These are phyloP conservation scores for Mycena chlorophos DNA, from an alignment of 768 basidiomycete species.

Conservation along the genomic window DNA sequence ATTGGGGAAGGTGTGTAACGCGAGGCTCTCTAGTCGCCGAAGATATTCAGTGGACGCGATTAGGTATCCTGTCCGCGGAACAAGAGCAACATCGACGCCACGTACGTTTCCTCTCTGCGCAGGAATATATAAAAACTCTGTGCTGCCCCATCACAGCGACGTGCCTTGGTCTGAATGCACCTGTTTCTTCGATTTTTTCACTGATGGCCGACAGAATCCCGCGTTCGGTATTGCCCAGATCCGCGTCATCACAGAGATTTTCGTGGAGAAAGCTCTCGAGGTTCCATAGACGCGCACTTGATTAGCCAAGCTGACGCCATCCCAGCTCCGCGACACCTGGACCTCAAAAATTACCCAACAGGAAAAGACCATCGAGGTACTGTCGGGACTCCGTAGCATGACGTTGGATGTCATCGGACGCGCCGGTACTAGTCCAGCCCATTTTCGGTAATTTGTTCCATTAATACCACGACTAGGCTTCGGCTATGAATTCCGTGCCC, in stretches of 20 bases:
- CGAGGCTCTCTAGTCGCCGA: background rate
- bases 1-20: background rate
- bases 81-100: constrained; percentile 40
- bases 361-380: background rate
- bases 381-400: background rate
- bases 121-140: background rate
- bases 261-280: background rate
- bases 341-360: background rate
- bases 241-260: background rate
- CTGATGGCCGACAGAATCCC: background rate
- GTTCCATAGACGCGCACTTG: too few relatives aligned
- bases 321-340: background rate
- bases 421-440: background rate
- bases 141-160: too few relatives aligned
- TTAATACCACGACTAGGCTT: background rate
- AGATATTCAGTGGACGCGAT: too few relatives aligned
- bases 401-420: background rate
- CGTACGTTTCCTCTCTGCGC: constrained; percentile 23
- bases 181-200: too few relatives aligned
- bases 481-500: background rate
- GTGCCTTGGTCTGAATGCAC: too few relatives aligned
- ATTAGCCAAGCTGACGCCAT: too few relatives aligned
- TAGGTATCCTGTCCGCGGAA: constrained; percentile 40
- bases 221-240: background rate
- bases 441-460: background rate